Evolutionary conservation across 768 basidiomycete species (phyloP).

Genomic region (Mycena alexandri): DNA sequence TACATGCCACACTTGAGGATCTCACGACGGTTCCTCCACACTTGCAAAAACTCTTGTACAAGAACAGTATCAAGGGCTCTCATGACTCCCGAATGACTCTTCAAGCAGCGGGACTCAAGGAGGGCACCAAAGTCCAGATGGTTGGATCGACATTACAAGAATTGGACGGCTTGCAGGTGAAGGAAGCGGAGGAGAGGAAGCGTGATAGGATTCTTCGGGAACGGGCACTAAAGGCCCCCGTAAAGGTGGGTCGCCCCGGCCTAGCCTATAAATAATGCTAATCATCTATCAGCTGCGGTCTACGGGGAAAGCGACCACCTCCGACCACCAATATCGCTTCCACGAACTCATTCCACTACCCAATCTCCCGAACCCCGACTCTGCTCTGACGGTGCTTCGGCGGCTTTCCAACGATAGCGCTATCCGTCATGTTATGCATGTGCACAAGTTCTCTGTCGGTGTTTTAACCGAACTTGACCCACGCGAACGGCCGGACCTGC

Average conservation of each 20-base stretch:
- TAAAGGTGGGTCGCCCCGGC: conserved; percentile 59
- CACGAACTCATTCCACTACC: conserved; percentile 72
- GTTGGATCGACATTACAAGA: conserved; percentile 75
- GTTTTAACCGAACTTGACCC: conserved; percentile 83
- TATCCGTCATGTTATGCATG: conserved; percentile 77
- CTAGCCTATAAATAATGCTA: too few species aligned
- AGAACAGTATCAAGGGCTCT: conserved; percentile 61
- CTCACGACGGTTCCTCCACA: conserved; percentile 75
- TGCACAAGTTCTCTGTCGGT: conserved; percentile 76
- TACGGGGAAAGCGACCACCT: conserved; percentile 56
- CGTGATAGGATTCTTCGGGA: conserved; percentile 71
- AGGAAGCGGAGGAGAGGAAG: conserved; percentile 69
- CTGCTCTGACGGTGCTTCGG: conserved; percentile 66
- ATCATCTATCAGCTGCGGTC: conserved; percentile 62
- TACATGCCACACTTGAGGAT: conserved; percentile 68
- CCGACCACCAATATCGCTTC: conserved; percentile 68
- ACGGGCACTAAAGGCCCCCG: conserved; percentile 66
- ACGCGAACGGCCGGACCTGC: conserved; percentile 76
- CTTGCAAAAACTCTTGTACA: conserved; percentile 80
- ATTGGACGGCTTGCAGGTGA: conserved; percentile 63
- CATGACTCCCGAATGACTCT: conserved; percentile 47
- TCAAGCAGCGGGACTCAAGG: conserved; percentile 65
- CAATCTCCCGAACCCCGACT: conserved; percentile 73
- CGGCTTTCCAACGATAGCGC: conserved; percentile 79
- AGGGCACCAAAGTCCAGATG: conserved; percentile 77